Base-by-base conservation (phyloP, 169 alveolate species). In the Babesia caballi region DNA sequence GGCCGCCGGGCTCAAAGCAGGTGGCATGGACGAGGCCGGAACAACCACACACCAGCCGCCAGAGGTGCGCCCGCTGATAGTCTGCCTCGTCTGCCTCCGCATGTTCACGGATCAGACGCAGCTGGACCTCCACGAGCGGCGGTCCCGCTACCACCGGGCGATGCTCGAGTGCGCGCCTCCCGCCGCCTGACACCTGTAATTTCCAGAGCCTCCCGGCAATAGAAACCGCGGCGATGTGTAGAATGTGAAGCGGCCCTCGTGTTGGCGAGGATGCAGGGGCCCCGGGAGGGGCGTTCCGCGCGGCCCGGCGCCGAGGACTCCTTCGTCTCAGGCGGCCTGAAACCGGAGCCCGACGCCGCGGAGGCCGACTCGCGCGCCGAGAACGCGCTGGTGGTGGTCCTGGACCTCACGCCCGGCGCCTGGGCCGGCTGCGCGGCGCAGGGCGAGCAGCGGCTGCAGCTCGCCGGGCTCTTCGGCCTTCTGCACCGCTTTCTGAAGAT, bases 11-110 rank as follows among this genome's bases (percentile, higher is more conserved):
- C 17, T 0, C 8, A 30, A 1, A 2, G 15, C 56, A 4, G 30
- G 32, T 14, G 7, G 15, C 6, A 25, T 2, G 14, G 15, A 38
- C 5, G 17, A 27, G 52, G 5, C 40, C n/a, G 70, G 38, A 7
- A 14, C 63, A 4, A 68, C 41, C 19, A 47, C 17, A 25, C 30
- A 15, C 11, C 15, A 11, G 47, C 17, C 11, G 19, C 30, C 38
- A 3, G 47, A 32, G 23, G 35, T 52, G 9, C 21, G 44, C 14
- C 4, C 58, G 12, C 46, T 36, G 1, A 41, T 41, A 15, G 81
- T 88, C 28, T 88, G 93, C 50, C 74, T 88, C 51, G 63, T 84
- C 38, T 88, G 93, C 50, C 68, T 88, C 36, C 50, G 93, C 41
- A 71, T 60, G 75, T 88, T 88, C 59, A 42, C 40, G 35, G 80